A percentile compares a stretch with the other conserved stretches of the same genome.
Conservation (phyloP, 441 rosid genomes). For the Gossypium gossypioides region DNA sequence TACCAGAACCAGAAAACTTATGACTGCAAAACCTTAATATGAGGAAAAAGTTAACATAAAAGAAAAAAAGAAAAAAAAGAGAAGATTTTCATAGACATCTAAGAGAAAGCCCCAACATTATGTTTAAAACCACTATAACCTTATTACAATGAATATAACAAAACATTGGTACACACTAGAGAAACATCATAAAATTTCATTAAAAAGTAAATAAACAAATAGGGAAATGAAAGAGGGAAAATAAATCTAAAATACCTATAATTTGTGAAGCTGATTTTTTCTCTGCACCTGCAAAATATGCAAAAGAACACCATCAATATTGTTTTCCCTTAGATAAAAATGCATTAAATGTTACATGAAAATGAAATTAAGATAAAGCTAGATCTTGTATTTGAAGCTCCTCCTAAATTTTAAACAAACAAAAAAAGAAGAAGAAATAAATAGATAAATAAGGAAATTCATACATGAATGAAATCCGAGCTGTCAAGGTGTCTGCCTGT, state of each 20-base stretch:
- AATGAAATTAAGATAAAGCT: too few relatives aligned
- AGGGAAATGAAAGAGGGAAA: too few relatives aligned
- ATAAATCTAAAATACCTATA: not conserved
- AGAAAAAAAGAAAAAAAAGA: not conserved
- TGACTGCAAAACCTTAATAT: not conserved
- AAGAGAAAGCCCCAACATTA: not conserved
- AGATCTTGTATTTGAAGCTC: too few relatives aligned
- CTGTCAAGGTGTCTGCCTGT: not conserved
- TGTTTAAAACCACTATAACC: not conserved
- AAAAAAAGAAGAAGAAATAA: too few relatives aligned
- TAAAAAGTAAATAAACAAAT: not conserved
- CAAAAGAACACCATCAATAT: not conserved
- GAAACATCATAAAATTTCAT: not conserved
- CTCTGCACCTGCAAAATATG: not conserved
- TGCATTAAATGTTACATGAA: too few relatives aligned
- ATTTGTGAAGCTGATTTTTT: not conserved
- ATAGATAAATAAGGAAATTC: too few relatives aligned
- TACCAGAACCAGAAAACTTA: not conserved
- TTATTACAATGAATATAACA: not conserved
- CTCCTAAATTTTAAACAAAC: too few relatives aligned
- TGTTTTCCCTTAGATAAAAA: too few relatives aligned
- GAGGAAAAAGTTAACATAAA: not conserved
- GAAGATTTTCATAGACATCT: not conserved
- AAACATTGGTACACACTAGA: not conserved
- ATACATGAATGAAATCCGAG: not conserved